Base-by-base conservation (phyloP, 2,329 filamentous ascomycete species). In the Cercospora janseana region DNA sequence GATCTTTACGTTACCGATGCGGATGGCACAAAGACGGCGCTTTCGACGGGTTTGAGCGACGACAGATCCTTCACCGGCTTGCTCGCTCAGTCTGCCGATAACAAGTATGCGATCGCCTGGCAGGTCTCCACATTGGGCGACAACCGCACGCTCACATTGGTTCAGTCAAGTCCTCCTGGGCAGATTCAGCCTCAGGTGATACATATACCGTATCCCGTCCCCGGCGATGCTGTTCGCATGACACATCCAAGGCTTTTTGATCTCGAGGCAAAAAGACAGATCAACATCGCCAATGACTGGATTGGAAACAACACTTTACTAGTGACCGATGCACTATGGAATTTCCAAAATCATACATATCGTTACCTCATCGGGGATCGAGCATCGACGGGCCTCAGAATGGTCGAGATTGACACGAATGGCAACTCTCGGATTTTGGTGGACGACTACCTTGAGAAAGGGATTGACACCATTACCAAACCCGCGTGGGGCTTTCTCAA, bases 101-200 rank as follows among this genome's bases (percentile, higher is more conserved):
- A 34, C 29, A 52, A 47, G 12, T 52, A 41, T 27, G 49, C 24
- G 10, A 29, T 52, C 32, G 49, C 18, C 34, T 52, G 23, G 29
- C 49, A 44, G 5, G 6, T 44, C 6, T 16, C 9, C 2, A 24
- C 27, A 13, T 13, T 7, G 6, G 41, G 41, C 18, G 32, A 51
- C 15, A 52, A 48, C 8, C 44, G 43, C 12, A 44, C 13, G 1
- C 15, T 47, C 3, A 48, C 49, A 6, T 13, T 47, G n/a, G 37
- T 47, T 12, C 37, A 52, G 16, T 52, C 49, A 2, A 47, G 35
- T 13, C 44, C 43, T 1, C n/a, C 21, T 2, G 37, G 37, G 15
- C 37, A 47, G 10, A 4, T 43, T 12, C 44, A 47, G 24, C 49
- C 44, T 3, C 43, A 21, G 21, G 13, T 47, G 2, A 3, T 37